These are phyloP conservation scores for Podila horticola DNA, from an alignment of 192 early-diverging fungal species.

Conservation along the genomic window DNA sequence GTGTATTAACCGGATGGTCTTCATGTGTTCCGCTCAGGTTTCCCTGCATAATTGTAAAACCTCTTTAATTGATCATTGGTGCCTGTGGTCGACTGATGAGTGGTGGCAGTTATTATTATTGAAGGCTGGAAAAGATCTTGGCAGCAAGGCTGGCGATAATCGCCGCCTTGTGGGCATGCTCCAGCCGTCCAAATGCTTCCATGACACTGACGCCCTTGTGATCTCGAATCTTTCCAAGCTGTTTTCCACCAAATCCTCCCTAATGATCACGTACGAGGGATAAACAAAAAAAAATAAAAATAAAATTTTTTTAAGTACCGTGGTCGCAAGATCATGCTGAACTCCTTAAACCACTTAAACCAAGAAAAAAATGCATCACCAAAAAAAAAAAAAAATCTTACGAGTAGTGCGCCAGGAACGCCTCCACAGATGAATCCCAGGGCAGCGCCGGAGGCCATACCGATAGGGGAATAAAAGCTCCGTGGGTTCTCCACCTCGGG, in stretches of 20 bases:
- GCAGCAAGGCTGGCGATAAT: constrained; percentile 63
- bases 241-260: constrained; percentile 69
- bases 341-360: not conserved
- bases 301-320: not conserved
- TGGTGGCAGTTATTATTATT: too few relatives aligned
- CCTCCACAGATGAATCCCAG: constrained; percentile 80
- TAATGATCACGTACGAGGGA: constrained; percentile 20
- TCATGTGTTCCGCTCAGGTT: too few relatives aligned
- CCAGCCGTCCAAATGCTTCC: constrained; percentile 65
- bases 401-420: constrained; percentile 66
- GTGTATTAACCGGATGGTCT: too few relatives aligned
- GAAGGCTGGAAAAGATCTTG: constrained; percentile 47
- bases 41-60: too few relatives aligned
- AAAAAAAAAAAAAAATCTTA: not conserved
- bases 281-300: constrained; percentile 3
- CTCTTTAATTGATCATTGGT: not conserved
- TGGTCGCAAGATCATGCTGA: not conserved
- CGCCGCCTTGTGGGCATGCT: constrained; percentile 65
- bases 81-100: not conserved
- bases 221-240: constrained; percentile 73
- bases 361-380: too few relatives aligned
- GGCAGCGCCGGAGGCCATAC: constrained; percentile 73
- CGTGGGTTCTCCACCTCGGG: constrained; percentile 70
- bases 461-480: constrained; percentile 75
- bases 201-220: constrained; percentile 69